Evolutionary conservation across 2,329 filamentous ascomycete genomes (phyloP).

Genomic region (Neurospora crassa): DNA sequence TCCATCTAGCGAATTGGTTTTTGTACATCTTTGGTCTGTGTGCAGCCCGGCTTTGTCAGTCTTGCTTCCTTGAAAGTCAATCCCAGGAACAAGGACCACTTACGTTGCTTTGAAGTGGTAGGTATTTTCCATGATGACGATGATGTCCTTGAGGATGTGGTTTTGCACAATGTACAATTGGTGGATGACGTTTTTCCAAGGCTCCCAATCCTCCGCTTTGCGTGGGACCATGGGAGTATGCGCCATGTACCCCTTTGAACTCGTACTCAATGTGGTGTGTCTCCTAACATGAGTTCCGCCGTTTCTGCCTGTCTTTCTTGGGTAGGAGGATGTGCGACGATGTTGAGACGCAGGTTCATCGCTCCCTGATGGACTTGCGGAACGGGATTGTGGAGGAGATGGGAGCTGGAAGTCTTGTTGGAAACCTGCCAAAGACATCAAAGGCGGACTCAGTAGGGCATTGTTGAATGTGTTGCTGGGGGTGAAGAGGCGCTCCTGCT

Average conservation of each 20-base stretch:
- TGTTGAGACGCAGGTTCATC: not conserved
- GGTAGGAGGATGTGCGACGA: not conserved
- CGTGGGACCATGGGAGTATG: conserved; percentile 11
- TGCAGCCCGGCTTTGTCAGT: not conserved
- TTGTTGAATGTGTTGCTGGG: not conserved
- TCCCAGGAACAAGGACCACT: conserved; percentile 1
- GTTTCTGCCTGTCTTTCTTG: not conserved
- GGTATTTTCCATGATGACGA: conserved; percentile 16
- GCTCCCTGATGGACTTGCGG: not conserved
- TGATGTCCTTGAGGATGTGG: conserved; percentile 17
- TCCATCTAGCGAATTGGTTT: conserved; percentile 18
- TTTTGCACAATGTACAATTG: conserved; percentile 20
- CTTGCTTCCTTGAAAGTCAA: not conserved
- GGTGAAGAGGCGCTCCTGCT: not conserved
- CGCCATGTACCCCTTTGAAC: not conserved
- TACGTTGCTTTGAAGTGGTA: conserved; percentile 17
- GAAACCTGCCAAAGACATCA: not conserved
- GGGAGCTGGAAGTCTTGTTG: not conserved
- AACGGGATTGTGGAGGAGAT: not conserved
- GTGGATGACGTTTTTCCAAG: conserved; percentile 15
- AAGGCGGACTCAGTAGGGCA: not conserved
- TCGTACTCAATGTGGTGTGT: not conserved
- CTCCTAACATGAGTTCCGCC: not conserved
- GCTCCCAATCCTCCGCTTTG: conserved; percentile 17
- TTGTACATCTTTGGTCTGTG: conserved; percentile 20